Evolutionary conservation across 805 yeast species (phyloP), one percentile per base, ranked within the genome.

Genomic region (Kodamaea jinghongensis): DNA sequence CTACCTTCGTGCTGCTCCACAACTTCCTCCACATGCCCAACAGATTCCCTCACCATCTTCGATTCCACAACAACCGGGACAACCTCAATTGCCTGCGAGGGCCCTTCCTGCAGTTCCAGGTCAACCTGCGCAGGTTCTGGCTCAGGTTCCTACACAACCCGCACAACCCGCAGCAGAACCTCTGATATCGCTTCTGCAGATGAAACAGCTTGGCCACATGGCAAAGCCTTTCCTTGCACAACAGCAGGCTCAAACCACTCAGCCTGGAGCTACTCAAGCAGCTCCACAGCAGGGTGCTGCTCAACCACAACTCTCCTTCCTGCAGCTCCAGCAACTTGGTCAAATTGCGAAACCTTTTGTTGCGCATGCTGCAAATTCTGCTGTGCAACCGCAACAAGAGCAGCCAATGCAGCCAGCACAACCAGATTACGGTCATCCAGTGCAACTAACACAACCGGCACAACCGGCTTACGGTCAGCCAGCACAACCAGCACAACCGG

Each of bases 371-470:
- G 5, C 11, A 27, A 10, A 27, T 6, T 27, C 29, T 6, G 29
- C 29, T 14, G 13, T 12, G 31, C 22, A 26, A 28, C 31, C 13
- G 15, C 25, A 34, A 9, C 31, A 31, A 23, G 29, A 25, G 16
- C 31, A 41, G 32, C 52, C 37, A 44, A 50, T 39, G 41, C 58
- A 17, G 39, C 58, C 23, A 44, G 41, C 41, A 39, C 49, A 42
- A 46, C 48, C 48, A 33, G 36, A 25, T 12, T 38, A 27, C 20
- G 33, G 31, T 9, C 42, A 27, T 20, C 30, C 36, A 22, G 45
- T 40, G 23, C 47, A 48, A 36, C 27, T 17, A 0, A 10, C n/a
- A 22, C 11, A 20, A 11, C 14, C 17, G 15, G 9, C 36, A 33
- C 12, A 13, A 33, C 12, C 26, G 2, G 23, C 7, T 20, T 20